These are phyloP conservation scores for Reutealis trisperma DNA, from an alignment of 345 rosid species.

Conservation along the genomic window DNA sequence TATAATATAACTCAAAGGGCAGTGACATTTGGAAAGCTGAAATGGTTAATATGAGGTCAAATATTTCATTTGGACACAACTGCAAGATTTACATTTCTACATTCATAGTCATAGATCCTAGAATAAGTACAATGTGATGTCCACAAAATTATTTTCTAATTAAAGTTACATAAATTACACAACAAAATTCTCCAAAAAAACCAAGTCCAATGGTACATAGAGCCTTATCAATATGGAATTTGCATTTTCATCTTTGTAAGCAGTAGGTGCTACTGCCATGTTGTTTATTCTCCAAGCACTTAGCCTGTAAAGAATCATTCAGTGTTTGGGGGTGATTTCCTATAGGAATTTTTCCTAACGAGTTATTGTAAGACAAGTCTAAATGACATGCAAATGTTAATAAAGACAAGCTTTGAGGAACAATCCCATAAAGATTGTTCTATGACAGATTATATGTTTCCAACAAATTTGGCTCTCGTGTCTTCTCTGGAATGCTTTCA, in stretches of 20 bases:
- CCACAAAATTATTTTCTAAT: conserved; percentile 2
- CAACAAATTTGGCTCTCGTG: conserved; percentile 12
- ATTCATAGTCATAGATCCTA: no score
- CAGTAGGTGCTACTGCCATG: background rate
- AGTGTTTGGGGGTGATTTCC: conserved; percentile 25
- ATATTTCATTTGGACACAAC: no score
- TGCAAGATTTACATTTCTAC: no score
- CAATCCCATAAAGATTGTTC: conserved; percentile 16
- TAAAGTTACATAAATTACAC: background rate
- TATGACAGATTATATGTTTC: conserved; percentile 16
- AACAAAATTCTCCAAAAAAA: conserved; percentile 9
- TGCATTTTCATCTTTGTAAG: background rate
- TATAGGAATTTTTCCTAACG: conserved; percentile 31
- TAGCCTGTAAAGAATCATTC: conserved; percentile 12
- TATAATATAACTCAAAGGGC: no score
- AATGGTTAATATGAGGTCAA: no score
- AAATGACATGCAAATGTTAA: conserved; percentile 19
- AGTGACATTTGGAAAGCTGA: no score
- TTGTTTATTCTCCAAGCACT: conserved; percentile 13
- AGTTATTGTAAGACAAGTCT: conserved; percentile 29
- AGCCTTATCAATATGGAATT: background rate
- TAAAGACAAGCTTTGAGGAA: conserved; percentile 22
- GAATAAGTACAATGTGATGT: background rate
- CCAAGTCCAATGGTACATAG: conserved; percentile 1
- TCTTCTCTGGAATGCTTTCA: conserved; percentile 13